These are phyloP conservation scores for Vigna hirtella DNA, from an alignment of 306 rosid species.

Conservation along the genomic window DNA sequence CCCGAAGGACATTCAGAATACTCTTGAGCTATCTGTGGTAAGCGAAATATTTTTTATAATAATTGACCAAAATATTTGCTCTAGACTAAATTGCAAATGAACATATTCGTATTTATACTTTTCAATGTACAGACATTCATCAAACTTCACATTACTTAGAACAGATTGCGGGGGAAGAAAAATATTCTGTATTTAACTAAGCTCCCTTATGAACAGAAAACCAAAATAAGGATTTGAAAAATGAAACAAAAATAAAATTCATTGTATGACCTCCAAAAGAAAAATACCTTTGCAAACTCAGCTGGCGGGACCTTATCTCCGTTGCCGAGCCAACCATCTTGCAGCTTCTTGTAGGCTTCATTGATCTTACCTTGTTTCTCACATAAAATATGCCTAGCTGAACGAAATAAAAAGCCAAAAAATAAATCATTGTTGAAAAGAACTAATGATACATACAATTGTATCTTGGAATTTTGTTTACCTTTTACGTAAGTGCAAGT, in stretches of 20 bases:
- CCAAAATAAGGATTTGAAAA: background rate
- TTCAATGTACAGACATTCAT: conserved; percentile 21
- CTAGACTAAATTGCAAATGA: background rate
- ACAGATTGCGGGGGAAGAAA: background rate
- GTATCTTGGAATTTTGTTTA: conserved; percentile 33
- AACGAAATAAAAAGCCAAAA: conserved; percentile 30
- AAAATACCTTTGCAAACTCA: conserved; percentile 88
- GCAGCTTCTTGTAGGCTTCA: conserved; percentile 94
- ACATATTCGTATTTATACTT: conserved; percentile 7
- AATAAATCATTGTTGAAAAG: background rate
- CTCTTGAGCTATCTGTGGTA: conserved; percentile 80
- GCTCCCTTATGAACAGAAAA: background rate
- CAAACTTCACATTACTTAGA: conserved; percentile 1
- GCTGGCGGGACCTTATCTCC: conserved; percentile 97
- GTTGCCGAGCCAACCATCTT: conserved; percentile 92
- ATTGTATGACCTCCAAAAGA: conserved; percentile 10
- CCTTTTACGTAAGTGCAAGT: conserved; percentile 98
- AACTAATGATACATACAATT: background rate
- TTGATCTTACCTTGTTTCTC: conserved; percentile 98
- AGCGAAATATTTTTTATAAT: conserved; percentile 4
- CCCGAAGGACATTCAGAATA: conserved; percentile 98
- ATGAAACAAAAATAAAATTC: background rate
- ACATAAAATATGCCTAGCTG: conserved; percentile 90
- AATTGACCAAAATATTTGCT: conserved; percentile 20
- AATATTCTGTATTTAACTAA: background rate